A percentile compares a stretch with the other conserved stretches of the same genome.
Conservation (phyloP, 2,329 filamentous ascomycete species). For the Fusarium neocosmosporiellum region DNA sequence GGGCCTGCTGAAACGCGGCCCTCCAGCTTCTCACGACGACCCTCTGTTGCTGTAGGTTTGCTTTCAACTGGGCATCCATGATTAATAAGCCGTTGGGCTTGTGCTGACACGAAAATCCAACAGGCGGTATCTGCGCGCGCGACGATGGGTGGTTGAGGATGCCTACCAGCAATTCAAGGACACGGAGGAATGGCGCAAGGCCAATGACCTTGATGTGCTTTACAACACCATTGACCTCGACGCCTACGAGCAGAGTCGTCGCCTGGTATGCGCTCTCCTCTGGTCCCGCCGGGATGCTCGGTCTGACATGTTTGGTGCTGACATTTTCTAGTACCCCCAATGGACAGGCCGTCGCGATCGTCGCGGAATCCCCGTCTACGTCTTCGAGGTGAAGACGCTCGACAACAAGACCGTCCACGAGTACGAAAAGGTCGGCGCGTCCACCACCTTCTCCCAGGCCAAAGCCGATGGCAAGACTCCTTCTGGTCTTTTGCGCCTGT, state of each 20-base stretch:
- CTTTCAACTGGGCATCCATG: background rate
- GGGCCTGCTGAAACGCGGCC: slow-evolving; percentile 69
- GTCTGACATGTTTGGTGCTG: slow-evolving; percentile 1
- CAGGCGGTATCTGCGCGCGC: slow-evolving; percentile 87
- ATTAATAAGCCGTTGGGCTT: slow-evolving; percentile 6
- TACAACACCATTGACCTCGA: slow-evolving; percentile 89
- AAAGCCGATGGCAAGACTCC: slow-evolving; percentile 74
- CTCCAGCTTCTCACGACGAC: slow-evolving; percentile 76
- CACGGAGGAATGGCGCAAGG: slow-evolving; percentile 86
- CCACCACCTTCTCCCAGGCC: slow-evolving; percentile 68
- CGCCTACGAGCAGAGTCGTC: slow-evolving; percentile 83
- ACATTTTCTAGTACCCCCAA: slow-evolving; percentile 79
- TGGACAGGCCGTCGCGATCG: slow-evolving; percentile 93
- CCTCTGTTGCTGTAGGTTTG: slow-evolving; percentile 73
- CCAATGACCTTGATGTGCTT: slow-evolving; percentile 80
- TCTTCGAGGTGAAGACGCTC: slow-evolving; percentile 87
- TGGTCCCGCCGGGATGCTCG: background rate
- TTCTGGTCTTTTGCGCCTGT: slow-evolving; percentile 83
- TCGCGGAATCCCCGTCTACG: slow-evolving; percentile 90
- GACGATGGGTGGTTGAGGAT: slow-evolving; percentile 81
- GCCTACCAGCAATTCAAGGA: slow-evolving; percentile 87
- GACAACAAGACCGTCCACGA: slow-evolving; percentile 83
- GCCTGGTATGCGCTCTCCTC: slow-evolving; percentile 71
- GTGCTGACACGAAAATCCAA: slow-evolving; percentile 30
- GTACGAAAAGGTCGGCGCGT: slow-evolving; percentile 76